These are phyloP conservation scores for Penicillium riverlandense DNA, from an alignment of 495 filamentous ascomycete genomes.

Conservation along the genomic window DNA sequence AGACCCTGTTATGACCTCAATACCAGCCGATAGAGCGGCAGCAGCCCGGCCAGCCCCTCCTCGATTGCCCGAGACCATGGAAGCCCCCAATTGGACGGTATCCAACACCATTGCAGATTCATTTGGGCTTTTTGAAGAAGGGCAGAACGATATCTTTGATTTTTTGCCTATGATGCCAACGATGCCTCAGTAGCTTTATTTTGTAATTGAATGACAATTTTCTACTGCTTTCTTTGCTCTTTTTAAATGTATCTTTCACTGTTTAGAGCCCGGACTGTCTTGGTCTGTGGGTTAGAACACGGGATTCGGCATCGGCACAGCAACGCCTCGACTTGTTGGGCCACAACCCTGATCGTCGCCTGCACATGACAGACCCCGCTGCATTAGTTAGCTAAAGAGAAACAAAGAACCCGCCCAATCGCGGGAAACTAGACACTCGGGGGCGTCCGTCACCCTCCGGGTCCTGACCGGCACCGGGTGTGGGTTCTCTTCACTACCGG, in stretches of 20 bases:
- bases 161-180: conserved; percentile 37
- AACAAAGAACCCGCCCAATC: not conserved
- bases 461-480: conserved; percentile 17
- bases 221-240: not conserved
- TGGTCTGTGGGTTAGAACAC: not conserved
- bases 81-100: conserved; percentile 36
- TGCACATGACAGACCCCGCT: too few species aligned
- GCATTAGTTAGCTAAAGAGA: too few species aligned
- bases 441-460: conserved; percentile 12
- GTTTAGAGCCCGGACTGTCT: not conserved
- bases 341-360: too few species aligned
- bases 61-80: conserved; percentile 27
- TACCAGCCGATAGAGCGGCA: conserved; percentile 16
- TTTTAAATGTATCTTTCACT: too few species aligned
- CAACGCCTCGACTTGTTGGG: not conserved
- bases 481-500: conserved; percentile 14
- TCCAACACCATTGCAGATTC: conserved; percentile 37
- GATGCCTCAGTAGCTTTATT: conserved; percentile 18
- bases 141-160: conserved; percentile 38
- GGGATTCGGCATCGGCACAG: conserved; percentile 11
- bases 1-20: conserved; percentile 11
- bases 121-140: conserved; percentile 39
- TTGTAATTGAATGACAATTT: not conserved
- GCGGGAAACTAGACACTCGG: conserved; percentile 8
- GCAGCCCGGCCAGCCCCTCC: conserved; percentile 22